Base-by-base conservation (phyloP, 2,329 filamentous ascomycete genomes). In the Botrytis paeoniae region DNA sequence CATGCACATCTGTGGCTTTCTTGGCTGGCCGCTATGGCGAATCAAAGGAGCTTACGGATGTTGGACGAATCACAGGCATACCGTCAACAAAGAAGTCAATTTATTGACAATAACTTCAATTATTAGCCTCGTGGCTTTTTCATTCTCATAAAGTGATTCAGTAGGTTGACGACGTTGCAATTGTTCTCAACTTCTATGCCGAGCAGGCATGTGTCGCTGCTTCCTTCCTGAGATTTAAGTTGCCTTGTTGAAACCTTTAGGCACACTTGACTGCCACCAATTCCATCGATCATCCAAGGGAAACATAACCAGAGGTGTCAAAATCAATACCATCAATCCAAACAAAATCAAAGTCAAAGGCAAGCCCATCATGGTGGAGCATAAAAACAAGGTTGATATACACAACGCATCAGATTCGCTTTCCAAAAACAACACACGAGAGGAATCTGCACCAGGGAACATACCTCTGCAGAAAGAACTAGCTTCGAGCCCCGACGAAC, bases 31-130 rank as follows among this genome's bases (percentile, higher is more conserved):
- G 9, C 35, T 2, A 9, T 41, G 64, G 25, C 64, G 64, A 68
- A 68, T 68, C 48, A 68, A 68, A 68, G n/a, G 48, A 41, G 35
- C 35, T 39, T 54, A 14, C 9, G 18, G 45, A 41, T 29, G 51
- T 32, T 25, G 16, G 16, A 54, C 39, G 64, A 68, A 68, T 66
- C 45, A 68, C 54, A 57, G 16, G 45, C 32, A 54, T 57, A 16
- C 35, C 35, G 41, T 41, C 51, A 57, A 66, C 48, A 54, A 68
- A 68, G 48, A 68, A 68, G 39, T 54, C 35, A 12, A 22, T 68
- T 20, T 54, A 57, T 68, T 16, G 48, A 41, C 45, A 39, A 57
- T 32, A 68, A 41, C 45, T 10, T 57, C 48, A 41, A 32, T 57
- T 48, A 29, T 65, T 57, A 29, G 35, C 45, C 64, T 57, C 35